Conservation (phyloP, 2,329 filamentous ascomycete genomes). For the Fusarium sp. region DNA sequence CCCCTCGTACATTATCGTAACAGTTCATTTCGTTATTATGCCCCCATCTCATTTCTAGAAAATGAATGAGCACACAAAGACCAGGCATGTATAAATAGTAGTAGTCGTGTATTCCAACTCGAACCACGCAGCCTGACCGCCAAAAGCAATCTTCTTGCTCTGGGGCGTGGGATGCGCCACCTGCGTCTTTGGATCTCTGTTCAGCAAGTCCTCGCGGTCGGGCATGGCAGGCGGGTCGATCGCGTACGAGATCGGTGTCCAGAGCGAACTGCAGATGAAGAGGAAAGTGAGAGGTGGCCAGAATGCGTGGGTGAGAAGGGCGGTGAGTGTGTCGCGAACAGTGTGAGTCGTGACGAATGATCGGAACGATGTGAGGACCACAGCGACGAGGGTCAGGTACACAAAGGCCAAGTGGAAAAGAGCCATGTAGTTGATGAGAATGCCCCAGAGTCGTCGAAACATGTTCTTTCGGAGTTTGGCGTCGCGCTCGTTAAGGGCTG, state of each 20-base stretch:
- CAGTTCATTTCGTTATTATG: constrained; percentile 38
- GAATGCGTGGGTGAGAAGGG: constrained; percentile 66
- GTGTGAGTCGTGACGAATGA: constrained; percentile 53
- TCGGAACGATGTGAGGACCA: constrained; percentile 59
- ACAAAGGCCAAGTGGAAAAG: constrained; percentile 64
- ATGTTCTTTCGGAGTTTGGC: constrained; percentile 60
- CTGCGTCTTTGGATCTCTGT: constrained; percentile 61
- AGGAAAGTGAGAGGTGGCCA: constrained; percentile 69
- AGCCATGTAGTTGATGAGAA: constrained; percentile 64
- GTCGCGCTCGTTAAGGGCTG: constrained; percentile 66
- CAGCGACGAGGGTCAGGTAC: constrained; percentile 60
- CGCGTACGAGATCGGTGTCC: constrained; percentile 68
- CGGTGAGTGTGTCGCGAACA: constrained; percentile 54
- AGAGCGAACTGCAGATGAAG: constrained; percentile 62
- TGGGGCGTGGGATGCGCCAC: constrained; percentile 59
- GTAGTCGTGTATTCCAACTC: constrained; percentile 62
- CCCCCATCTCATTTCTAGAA: constrained; percentile 8
- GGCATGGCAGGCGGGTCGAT: constrained; percentile 67
- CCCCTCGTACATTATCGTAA: constrained; percentile 35
- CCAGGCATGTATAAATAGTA: constrained; percentile 57
- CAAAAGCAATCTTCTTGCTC: constrained; percentile 64
- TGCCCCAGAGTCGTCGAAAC: constrained; percentile 60
- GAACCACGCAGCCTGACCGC: constrained; percentile 62
- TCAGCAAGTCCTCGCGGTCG: constrained; percentile 64
- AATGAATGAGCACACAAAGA: constrained; percentile 56